phyloP scores from a whole-genome alignment of 2,329 filamentous ascomycete species.

The Diaporthe citri region DNA sequence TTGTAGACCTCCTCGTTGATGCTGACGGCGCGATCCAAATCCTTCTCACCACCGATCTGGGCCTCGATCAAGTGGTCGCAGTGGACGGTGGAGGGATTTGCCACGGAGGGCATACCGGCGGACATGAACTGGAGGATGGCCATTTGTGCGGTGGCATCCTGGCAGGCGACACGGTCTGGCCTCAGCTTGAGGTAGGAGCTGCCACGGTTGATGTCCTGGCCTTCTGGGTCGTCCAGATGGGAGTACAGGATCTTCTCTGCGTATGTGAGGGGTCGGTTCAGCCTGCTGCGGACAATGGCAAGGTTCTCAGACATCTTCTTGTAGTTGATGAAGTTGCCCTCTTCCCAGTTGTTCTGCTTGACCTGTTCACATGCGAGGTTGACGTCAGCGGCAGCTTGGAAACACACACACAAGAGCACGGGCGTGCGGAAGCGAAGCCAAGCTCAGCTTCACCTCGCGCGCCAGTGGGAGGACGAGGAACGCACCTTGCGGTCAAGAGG shows the following conservation, averaged over 20 bases:
- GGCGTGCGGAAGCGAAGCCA: neutral
- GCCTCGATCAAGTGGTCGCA: constrained; percentile 99
- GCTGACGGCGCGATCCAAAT: constrained; percentile 88
- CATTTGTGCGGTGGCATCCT: constrained; percentile 99
- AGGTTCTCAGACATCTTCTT: constrained; percentile 99
- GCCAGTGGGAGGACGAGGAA: constrained; percentile 18
- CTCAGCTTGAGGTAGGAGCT: constrained; percentile 96
- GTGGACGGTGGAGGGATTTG: constrained; percentile 95
- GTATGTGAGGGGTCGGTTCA: constrained; percentile 94
- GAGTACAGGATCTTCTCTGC: constrained; percentile 99
- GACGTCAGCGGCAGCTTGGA: constrained; percentile 36
- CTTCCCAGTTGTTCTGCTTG: constrained; percentile 97
- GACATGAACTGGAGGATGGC: constrained; percentile 99
- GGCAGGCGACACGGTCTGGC: constrained; percentile 97
- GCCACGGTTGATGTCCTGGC: constrained; percentile 96
- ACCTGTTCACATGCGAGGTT: constrained; percentile 60
- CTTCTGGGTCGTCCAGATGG: constrained; percentile 95
- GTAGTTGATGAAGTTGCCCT: constrained; percentile 98
- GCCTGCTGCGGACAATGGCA: constrained; percentile 85
- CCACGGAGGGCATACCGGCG: constrained; percentile 94
- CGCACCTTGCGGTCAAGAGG: constrained; percentile 89
- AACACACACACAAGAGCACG: neutral
- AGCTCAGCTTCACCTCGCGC: constrained; percentile 3
- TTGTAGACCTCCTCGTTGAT: constrained; percentile 99
- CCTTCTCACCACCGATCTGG: constrained; percentile 91